phyloP scores from a whole-genome alignment of 2,329 filamentous ascomycete species.

The Fusarium luffae region DNA sequence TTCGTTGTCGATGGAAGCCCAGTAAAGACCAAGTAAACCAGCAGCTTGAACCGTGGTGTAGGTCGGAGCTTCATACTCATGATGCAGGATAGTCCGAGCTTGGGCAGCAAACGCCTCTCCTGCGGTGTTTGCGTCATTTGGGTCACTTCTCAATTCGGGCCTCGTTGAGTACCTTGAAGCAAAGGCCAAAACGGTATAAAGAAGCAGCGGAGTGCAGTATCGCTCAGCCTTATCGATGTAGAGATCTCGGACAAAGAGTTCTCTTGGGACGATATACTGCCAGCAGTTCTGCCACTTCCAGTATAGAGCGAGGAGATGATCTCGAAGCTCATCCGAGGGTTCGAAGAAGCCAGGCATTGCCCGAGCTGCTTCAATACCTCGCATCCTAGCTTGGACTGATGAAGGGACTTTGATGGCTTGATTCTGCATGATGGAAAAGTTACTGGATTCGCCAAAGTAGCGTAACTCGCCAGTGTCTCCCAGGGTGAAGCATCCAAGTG shows the following conservation, averaged over 20 bases:
- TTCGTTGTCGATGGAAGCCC: background rate
- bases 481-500: constrained; percentile 3
- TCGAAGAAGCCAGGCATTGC: background rate
- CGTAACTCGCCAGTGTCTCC: constrained; percentile 12
- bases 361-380: background rate
- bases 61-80: constrained; percentile 2
- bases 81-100: constrained; percentile 2
- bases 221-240: background rate
- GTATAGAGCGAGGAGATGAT: background rate
- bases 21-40: background rate
- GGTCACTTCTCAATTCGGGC: background rate
- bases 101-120: constrained; percentile 3
- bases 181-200: background rate
- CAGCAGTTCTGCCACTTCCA: constrained; percentile 17
- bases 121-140: constrained; percentile 7
- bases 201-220: background rate
- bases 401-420: constrained; percentile 11
- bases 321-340: constrained; percentile 5
- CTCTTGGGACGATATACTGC: constrained; percentile 10
- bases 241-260: constrained; percentile 1
- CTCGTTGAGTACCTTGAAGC: background rate
- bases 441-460: constrained; percentile 12
- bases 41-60: background rate
- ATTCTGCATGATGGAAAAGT: constrained; percentile 13
- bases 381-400: background rate